These are phyloP conservation scores for Geranium brycei DNA, from an alignment of 345 rosid species.

Conservation along the genomic window DNA sequence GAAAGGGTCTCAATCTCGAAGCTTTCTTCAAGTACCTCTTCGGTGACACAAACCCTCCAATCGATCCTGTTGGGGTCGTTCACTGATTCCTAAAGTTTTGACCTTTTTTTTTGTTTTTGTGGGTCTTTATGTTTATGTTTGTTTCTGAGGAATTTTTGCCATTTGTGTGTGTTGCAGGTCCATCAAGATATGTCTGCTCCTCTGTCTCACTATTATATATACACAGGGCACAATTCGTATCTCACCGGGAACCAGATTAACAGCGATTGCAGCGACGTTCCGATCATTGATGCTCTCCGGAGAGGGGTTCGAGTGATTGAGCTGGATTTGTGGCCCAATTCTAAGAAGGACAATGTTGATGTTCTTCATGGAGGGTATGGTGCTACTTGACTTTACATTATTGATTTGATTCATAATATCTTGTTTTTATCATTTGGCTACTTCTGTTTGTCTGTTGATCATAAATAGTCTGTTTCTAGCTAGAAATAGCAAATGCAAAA, in stretches of 20 bases:
- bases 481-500: neutral
- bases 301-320: conserved; percentile 71
- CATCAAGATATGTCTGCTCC: conserved; percentile 64
- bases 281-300: conserved; percentile 47
- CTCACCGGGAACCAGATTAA: conserved; percentile 66
- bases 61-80: conserved; percentile 24
- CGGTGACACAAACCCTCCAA: conserved; percentile 29
- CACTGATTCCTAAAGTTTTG: neutral
- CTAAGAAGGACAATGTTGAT: conserved; percentile 32
- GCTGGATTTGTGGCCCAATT: conserved; percentile 72
- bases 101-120: too few relatives aligned
- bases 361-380: conserved; percentile 74
- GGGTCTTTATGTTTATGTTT: too few relatives aligned
- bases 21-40: conserved; percentile 43
- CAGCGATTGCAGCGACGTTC: conserved; percentile 50
- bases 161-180: conserved; percentile 25
- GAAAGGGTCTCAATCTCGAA: conserved; percentile 35
- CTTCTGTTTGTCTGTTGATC: neutral
- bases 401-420: too few relatives aligned
- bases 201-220: conserved; percentile 59
- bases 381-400: too few relatives aligned
- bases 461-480: neutral
- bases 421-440: too few relatives aligned
- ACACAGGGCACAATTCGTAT: conserved; percentile 83
- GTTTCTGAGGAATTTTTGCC: too few relatives aligned